Base-by-base conservation (phyloP, 2,329 filamentous ascomycete species). In the Sphaerostilbella broomeana region DNA sequence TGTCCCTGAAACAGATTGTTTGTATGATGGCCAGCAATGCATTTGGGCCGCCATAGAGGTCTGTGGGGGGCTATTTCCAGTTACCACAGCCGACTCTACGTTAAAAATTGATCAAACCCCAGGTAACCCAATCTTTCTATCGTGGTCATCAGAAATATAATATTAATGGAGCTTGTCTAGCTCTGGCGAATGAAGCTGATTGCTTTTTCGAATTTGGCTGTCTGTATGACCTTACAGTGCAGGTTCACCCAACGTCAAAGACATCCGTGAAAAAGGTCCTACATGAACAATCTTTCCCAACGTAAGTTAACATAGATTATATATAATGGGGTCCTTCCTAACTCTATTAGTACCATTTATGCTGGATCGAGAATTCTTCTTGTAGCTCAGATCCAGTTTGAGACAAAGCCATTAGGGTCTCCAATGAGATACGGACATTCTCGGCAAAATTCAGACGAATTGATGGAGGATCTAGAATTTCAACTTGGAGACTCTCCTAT, bases 401-500 rank as follows among this genome's bases (percentile, higher is more conserved):
- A 58, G 28, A 13, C 43, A 8, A 44, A 37, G 16, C 29, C 32
- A 26, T 26, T n/a, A 40, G 20, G 41, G 16, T 34, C 38, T 11
- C 39, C 42, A 5, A 35, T 37, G 8, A 42, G 41, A 15, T 24
- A 29, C 12, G 38, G 43, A 7, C 57, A 65, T 37, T 21, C 50
- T 7, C 58, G 59, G 21, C 61, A 67, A 32, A 66, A 61, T 26
- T 70, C 76, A 0, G 73, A 79, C 10, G 65, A 73, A 27, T 59
- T 81, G 21, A 75, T 82, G 12, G 67, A 73, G 17, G 73, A 79
- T 41, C 61, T 81, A 9, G 74, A 81, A 50, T 59, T 63, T 20
- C 68, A 78, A 40, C 67, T 81, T 3, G 74, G 75, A 20, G 62
- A 65, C 37, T 61, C 61, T 4, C 55, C 55, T 15, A 64, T 63